These are phyloP conservation scores for Arachnopeziza araneosa DNA, from an alignment of 2,329 filamentous ascomycete genomes.

Conservation along the genomic window DNA sequence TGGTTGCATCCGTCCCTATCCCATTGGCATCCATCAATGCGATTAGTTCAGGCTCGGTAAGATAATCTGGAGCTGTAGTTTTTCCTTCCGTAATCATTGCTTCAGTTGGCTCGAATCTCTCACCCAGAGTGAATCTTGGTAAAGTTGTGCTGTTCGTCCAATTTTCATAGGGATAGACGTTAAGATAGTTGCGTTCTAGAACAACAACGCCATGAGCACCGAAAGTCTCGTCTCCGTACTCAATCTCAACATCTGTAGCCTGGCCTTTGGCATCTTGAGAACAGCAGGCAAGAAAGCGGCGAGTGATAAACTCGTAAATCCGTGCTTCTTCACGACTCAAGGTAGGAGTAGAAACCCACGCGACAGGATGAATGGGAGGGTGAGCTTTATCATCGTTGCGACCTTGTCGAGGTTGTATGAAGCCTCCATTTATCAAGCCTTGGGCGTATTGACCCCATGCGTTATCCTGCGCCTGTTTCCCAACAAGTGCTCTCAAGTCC, in stretches of 20 bases:
- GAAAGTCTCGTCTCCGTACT: slow-evolving; percentile 80
- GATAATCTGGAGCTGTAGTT: slow-evolving; percentile 75
- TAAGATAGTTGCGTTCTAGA: slow-evolving; percentile 83
- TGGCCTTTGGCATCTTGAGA: slow-evolving; percentile 89
- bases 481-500: slow-evolving; percentile 71
- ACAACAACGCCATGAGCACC: slow-evolving; percentile 79
- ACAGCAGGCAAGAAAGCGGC: slow-evolving; percentile 91
- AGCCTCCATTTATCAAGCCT: slow-evolving; percentile 66
- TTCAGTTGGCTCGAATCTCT: slow-evolving; percentile 81
- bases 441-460: slow-evolving; percentile 80
- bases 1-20: slow-evolving; percentile 96
- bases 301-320: slow-evolving; percentile 87
- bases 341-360: slow-evolving; percentile 60
- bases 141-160: slow-evolving; percentile 86
- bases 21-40: slow-evolving; percentile 97
- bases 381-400: slow-evolving; percentile 94
- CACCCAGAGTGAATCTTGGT: slow-evolving; percentile 72
- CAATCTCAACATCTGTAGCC: slow-evolving; percentile 78
- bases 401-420: slow-evolving; percentile 75
- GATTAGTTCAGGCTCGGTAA: slow-evolving; percentile 94
- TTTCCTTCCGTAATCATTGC: slow-evolving; percentile 88
- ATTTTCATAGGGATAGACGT: slow-evolving; percentile 93
- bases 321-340: slow-evolving; percentile 64
- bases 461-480: slow-evolving; percentile 74
- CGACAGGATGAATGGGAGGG: slow-evolving; percentile 92